Percentiles rank a stretch among this genome's conserved stretches.
Conservation (phyloP, 306 rosid species). For the Alnus rubra region DNA sequence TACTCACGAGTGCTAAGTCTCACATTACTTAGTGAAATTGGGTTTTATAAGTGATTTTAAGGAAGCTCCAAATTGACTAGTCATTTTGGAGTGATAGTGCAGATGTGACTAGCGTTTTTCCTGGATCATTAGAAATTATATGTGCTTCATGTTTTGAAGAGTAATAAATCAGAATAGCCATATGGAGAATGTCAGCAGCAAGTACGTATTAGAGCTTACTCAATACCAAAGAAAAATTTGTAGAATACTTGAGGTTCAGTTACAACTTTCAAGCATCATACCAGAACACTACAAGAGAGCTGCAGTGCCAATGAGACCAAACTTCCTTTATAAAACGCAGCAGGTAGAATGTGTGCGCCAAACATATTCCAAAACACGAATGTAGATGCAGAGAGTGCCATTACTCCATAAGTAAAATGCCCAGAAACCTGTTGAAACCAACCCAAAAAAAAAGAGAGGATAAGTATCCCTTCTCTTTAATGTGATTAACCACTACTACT, state of each 20-base stretch:
- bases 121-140: not conserved
- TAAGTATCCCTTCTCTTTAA: conserved; percentile 8
- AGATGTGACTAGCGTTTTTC: too few relatives aligned
- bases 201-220: not conserved
- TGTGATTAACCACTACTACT: not conserved
- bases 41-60: too few relatives aligned
- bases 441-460: not conserved
- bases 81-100: too few relatives aligned
- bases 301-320: conserved; percentile 88
- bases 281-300: conserved; percentile 98
- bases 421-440: conserved; percentile 79
- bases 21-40: too few relatives aligned
- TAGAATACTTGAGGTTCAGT: conserved; percentile 4
- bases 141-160: not conserved
- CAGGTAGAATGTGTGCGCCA: conserved; percentile 68
- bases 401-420: conserved; percentile 94
- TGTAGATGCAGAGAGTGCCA: conserved; percentile 83
- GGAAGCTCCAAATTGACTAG: too few relatives aligned
- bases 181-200: not conserved
- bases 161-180: not conserved
- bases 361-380: conserved; percentile 81
- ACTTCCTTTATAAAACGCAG: conserved; percentile 69
- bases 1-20: too few relatives aligned
- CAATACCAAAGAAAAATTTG: not conserved
- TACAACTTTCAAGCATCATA: conserved; percentile 39